Evolutionary conservation across 2,329 filamentous ascomycete species (phyloP).

Genomic region (Bipolaris cookei): DNA sequence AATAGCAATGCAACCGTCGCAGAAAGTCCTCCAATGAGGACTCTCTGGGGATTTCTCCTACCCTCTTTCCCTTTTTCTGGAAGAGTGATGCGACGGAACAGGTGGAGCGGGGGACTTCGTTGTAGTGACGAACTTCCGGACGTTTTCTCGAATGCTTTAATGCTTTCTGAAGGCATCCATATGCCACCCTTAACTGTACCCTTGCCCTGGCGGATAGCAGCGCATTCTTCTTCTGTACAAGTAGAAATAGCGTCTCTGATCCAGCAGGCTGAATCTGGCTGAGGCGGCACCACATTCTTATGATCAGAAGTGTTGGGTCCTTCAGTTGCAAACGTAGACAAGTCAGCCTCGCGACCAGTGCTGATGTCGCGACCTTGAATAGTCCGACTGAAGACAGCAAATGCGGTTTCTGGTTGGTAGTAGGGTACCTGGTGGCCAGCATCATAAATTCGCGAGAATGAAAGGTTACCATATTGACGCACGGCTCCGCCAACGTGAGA

Average conservation of each 20-base stretch:
- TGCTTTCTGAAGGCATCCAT: conserved; percentile 19
- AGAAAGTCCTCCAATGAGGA: conserved; percentile 7
- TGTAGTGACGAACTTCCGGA: conserved; percentile 9
- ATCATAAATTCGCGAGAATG: conserved; percentile 59
- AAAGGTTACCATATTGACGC: conserved; percentile 73
- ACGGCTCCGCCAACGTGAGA: conserved; percentile 73
- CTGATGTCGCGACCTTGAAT: conserved; percentile 57
- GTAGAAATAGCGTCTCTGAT: conserved; percentile 57
- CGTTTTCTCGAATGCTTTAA: background rate
- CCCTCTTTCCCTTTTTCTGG: background rate
- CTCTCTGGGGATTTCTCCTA: background rate
- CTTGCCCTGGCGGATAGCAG: conserved; percentile 56
- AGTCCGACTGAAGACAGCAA: conserved; percentile 59
- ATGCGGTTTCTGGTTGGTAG: conserved; percentile 54
- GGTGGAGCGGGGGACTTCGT: background rate
- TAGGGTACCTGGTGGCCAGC: conserved; percentile 59
- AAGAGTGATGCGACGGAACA: background rate
- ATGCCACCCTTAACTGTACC: conserved; percentile 44
- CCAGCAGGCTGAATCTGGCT: conserved; percentile 64
- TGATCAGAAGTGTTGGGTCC: conserved; percentile 65
- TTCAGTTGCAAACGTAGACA: conserved; percentile 61
- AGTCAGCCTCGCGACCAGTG: conserved; percentile 58
- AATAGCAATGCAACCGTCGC: conserved; percentile 5
- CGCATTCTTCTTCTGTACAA: conserved; percentile 60
- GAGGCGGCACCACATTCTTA: conserved; percentile 60